Conservation (phyloP, 2,329 filamentous ascomycete species). For the Tolypocladium nubicola region DNA sequence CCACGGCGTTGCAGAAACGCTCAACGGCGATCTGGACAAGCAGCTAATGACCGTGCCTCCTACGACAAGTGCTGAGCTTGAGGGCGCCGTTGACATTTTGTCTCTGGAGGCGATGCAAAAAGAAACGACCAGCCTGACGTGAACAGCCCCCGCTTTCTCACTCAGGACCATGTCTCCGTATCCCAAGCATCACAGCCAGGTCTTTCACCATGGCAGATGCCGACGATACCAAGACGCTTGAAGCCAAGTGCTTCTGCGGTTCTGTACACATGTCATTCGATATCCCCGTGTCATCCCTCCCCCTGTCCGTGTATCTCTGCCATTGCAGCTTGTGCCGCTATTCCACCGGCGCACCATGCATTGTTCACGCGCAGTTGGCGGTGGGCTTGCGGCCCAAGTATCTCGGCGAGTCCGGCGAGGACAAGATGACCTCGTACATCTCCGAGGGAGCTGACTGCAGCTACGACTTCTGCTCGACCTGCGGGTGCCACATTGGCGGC, state of each 20-base stretch:
- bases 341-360: constrained; percentile 27
- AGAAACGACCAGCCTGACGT: background rate
- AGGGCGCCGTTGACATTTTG: background rate
- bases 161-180: background rate
- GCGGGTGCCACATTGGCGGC: constrained; percentile 33
- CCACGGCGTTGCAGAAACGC: background rate
- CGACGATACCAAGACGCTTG: constrained; percentile 21
- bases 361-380: constrained; percentile 29
- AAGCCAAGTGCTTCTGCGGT: constrained; percentile 35
- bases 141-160: background rate
- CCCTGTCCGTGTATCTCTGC: constrained; percentile 31
- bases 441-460: constrained; percentile 16
- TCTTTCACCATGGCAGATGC: constrained; percentile 9
- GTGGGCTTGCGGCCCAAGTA: constrained; percentile 24
- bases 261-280: constrained; percentile 30
- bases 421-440: constrained; percentile 26
- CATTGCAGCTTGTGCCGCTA: constrained; percentile 35
- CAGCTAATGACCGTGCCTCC: background rate
- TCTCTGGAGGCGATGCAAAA: background rate
- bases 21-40: background rate
- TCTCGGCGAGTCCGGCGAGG: constrained; percentile 25
- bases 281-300: constrained; percentile 25
- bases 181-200: background rate
- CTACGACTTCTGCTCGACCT: constrained; percentile 34
- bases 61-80: background rate